A percentile compares a stretch with the other conserved stretches of the same genome.
These are phyloP conservation scores for Heliamphora pulchella DNA, from an alignment of 179 eudicot genomes.

Conservation along the genomic window DNA sequence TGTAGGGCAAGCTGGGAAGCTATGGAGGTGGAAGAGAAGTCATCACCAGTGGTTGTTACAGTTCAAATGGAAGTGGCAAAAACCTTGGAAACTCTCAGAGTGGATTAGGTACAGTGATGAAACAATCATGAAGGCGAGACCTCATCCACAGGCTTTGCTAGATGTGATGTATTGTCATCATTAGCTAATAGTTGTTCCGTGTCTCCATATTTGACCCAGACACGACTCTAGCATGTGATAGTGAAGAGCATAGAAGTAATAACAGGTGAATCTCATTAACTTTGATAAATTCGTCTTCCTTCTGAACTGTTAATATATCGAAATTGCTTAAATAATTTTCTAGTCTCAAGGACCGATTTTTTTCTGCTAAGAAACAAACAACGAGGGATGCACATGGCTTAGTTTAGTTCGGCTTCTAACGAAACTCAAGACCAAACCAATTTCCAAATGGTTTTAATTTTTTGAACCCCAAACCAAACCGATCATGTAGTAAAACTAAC, in stretches of 20 bases:
- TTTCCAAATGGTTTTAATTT: no score
- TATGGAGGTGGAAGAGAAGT: conserved; percentile 99
- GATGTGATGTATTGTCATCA: conserved; percentile 27
- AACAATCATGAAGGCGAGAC: conserved; percentile 72
- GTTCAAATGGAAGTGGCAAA: conserved; percentile 99
- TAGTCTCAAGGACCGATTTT: not conserved
- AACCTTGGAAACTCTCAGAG: conserved; percentile 97
- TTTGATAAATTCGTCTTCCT: conserved; percentile 6
- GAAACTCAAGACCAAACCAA: no score
- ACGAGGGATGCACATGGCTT: no score
- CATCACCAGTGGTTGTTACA: conserved; percentile 97
- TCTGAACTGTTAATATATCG: not conserved
- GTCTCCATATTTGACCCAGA: conserved; percentile 20
- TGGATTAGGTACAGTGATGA: conserved; percentile 96
- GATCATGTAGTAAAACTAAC: no score
- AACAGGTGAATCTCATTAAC: conserved; percentile 23
- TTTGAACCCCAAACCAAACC: no score
- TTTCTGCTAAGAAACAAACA: not conserved
- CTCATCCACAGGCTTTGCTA: conserved; percentile 68
- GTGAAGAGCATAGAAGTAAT: conserved; percentile 17
- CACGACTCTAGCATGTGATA: conserved; percentile 15
- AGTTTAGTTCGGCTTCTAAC: no score
- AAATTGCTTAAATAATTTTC: not conserved
- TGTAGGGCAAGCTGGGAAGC: conserved; percentile 72
- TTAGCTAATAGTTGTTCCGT: conserved; percentile 27